phyloP scores from a whole-genome alignment of 345 rosid genomes.

The Geranium brycei region DNA sequence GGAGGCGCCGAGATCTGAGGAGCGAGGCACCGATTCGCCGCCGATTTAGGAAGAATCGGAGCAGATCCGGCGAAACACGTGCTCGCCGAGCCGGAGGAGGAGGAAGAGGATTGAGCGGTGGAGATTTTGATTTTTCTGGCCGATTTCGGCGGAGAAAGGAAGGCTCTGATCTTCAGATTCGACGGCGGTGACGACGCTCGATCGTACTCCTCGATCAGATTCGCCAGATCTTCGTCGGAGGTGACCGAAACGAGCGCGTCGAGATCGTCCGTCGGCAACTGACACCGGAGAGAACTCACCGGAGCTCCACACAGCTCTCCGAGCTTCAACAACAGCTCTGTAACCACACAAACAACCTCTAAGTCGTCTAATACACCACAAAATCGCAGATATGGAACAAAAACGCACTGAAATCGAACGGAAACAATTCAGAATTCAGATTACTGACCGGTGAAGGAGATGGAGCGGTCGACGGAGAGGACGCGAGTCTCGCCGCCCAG shows the following conservation, averaged over 20 bases:
- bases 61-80: slow-evolving; percentile 37
- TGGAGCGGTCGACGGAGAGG: slow-evolving; percentile 63
- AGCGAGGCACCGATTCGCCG: slow-evolving; percentile 36
- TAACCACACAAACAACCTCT: slow-evolving; percentile 20
- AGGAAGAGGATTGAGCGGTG: slow-evolving; percentile 13
- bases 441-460: slow-evolving; percentile 53
- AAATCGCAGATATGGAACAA: neutral
- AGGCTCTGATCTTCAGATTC: slow-evolving; percentile 64
- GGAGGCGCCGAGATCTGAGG: slow-evolving; percentile 1
- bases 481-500: slow-evolving; percentile 81
- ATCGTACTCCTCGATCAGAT: slow-evolving; percentile 87
- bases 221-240: slow-evolving; percentile 73
- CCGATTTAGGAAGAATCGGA: slow-evolving; percentile 28
- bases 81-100: slow-evolving; percentile 2
- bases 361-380: slow-evolving; percentile 18
- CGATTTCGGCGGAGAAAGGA: slow-evolving; percentile 46
- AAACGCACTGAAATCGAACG: neutral
- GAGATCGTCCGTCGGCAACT: slow-evolving; percentile 73
- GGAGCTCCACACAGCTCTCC: slow-evolving; percentile 45
- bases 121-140: slow-evolving; percentile 15
- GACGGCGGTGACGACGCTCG: slow-evolving; percentile 26
- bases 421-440: too few species aligned
- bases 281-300: slow-evolving; percentile 57
- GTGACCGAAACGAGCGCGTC: slow-evolving; percentile 73
- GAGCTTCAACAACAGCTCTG: slow-evolving; percentile 67